Evolutionary conservation across 2,329 filamentous ascomycete species (phyloP).

Genomic region (Alternaria hordeiaustralica): DNA sequence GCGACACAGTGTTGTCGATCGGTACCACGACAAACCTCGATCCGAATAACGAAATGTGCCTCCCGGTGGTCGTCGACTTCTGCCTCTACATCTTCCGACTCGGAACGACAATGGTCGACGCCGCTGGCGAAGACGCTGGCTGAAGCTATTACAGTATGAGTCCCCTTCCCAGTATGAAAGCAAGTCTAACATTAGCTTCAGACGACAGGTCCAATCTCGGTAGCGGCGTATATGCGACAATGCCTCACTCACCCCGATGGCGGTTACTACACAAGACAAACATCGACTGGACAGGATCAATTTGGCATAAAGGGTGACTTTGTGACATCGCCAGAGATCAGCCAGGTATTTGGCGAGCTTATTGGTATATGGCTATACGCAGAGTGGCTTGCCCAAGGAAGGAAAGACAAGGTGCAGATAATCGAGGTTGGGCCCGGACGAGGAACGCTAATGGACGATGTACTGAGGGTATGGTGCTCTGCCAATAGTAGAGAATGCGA

Average conservation of each 20-base stretch:
- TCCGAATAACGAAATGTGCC: slow-evolving; percentile 17
- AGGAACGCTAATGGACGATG: slow-evolving; percentile 96
- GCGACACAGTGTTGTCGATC: slow-evolving; percentile 26
- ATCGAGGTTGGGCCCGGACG: slow-evolving; percentile 94
- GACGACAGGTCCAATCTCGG: slow-evolving; percentile 87
- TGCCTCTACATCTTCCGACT: slow-evolving; percentile 17
- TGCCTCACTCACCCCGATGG: slow-evolving; percentile 89
- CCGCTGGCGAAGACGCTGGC: slow-evolving; percentile 86
- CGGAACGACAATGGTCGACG: slow-evolving; percentile 78
- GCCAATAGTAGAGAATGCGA: background rate
- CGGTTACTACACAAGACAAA: slow-evolving; percentile 87
- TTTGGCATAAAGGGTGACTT: slow-evolving; percentile 96
- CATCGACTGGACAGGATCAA: slow-evolving; percentile 73
- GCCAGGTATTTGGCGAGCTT: slow-evolving; percentile 94
- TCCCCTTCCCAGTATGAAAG: background rate
- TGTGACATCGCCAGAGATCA: slow-evolving; percentile 96
- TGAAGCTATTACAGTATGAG: slow-evolving; percentile 81
- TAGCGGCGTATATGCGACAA: slow-evolving; percentile 98
- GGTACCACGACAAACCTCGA: slow-evolving; percentile 8
- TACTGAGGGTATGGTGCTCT: slow-evolving; percentile 72
- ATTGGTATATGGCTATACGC: slow-evolving; percentile 93
- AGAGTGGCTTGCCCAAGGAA: slow-evolving; percentile 94
- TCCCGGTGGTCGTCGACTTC: slow-evolving; percentile 49
- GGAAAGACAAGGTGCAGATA: slow-evolving; percentile 76
- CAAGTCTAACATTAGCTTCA: slow-evolving; percentile 41